Base-by-base conservation (phyloP, 2,329 filamentous ascomycete genomes). In the Colletotrichum sublineola region DNA sequence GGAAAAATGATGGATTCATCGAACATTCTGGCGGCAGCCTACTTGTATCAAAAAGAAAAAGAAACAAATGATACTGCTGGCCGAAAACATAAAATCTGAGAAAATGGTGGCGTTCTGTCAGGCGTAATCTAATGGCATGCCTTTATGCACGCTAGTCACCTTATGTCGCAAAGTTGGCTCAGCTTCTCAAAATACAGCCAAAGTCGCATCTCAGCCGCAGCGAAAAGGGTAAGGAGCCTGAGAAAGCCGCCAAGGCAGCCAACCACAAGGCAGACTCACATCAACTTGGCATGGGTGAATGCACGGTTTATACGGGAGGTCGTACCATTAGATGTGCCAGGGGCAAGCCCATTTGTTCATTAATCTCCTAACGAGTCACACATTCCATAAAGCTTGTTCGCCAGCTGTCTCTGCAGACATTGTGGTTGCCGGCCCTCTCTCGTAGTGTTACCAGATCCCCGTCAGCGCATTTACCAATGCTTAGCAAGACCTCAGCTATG, bases 251-350 rank as follows among this genome's bases (percentile, higher is more conserved):
- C 44, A 31, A 56, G 40, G 29, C 48, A 48, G n/a, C 63, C 63
- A 65, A 57, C 42, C 63, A 48, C 40, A 24, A 65, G 63, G 63
- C 63, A 65, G 52, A 65, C 11, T 57, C 6, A 8, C 65, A 29
- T 14, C 36, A 18, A 29, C 9, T 24, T 1, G 14, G 5, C 53
- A 38, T 56, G 53, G 33, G 14, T 40, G 12, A 24, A 40, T 40
- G n/a, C 55, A 40, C 15, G 55, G 6, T 40, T 57, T 12, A 40
- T 9, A 15, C 36, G 5, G n/a, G 33, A n/a, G 36, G 14, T 40
- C 12, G 18, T 15, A n/a, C 36, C 55, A 42, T 18, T 8, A 1
- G 18, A 9, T 4, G 18, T 57, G 12, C 12, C n/a, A 18, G 36
- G 36, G 7, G 14, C 6, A 24, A 42, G 36, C 5, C 5, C 12